Conservation (phyloP, 108 stramenopile species). For the Heterococcus sp. region DNA sequence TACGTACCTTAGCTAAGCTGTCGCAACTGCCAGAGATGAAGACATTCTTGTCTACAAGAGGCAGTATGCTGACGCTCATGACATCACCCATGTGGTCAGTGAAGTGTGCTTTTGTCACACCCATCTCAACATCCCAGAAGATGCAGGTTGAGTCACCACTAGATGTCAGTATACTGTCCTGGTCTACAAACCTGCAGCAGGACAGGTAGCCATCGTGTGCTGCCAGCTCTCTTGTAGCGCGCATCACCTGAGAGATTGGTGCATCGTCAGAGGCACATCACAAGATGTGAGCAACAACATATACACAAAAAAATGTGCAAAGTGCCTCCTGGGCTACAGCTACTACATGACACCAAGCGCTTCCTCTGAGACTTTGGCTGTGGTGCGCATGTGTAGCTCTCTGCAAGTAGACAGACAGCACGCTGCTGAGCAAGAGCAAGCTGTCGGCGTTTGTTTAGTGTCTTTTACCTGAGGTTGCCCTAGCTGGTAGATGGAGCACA, state of each 20-base stretch:
- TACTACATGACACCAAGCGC: too few species aligned
- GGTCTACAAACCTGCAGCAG: constrained; percentile 90
- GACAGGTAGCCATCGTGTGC: constrained; percentile 97
- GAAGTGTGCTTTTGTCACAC: constrained; percentile 65
- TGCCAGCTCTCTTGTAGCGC: constrained; percentile 79
- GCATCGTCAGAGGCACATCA: too few species aligned
- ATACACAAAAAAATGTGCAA: too few species aligned
- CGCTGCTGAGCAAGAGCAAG: too few species aligned
- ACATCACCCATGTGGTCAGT: constrained; percentile 91
- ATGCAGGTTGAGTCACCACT: constrained; percentile 95
- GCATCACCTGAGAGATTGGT: constrained; percentile 47
- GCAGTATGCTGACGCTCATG: constrained; percentile 78
- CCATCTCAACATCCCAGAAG: constrained; percentile 86
- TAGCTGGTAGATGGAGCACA: constrained; percentile 93
- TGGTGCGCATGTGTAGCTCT: too few species aligned
- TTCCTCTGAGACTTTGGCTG: too few species aligned
- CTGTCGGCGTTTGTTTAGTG: too few species aligned
- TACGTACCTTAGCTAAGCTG: constrained; percentile 71
- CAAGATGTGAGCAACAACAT: too few species aligned
- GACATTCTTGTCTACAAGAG: constrained; percentile 70
- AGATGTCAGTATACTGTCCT: constrained; percentile 77
- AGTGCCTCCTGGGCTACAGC: neutral
- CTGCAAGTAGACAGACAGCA: too few species aligned
- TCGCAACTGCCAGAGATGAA: constrained; percentile 94
- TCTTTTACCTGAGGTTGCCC: constrained; percentile 23